These are phyloP conservation scores for Gossypium ekmanianum DNA, from an alignment of 345 rosid genomes.

Conservation along the genomic window DNA sequence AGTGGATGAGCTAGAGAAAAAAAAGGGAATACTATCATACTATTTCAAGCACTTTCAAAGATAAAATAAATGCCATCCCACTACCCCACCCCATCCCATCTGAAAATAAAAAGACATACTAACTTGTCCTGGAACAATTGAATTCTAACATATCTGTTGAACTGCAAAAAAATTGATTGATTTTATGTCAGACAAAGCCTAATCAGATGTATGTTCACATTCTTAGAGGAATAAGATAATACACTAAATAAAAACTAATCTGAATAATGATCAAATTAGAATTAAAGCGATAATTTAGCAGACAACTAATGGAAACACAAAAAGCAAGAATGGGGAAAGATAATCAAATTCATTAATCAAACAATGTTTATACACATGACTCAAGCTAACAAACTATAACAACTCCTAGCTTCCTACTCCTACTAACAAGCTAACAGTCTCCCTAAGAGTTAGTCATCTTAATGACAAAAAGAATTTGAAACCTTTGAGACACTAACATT, in stretches of 20 bases:
- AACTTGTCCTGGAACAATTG: slow-evolving; percentile 96
- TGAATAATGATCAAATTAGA: slow-evolving; percentile 1
- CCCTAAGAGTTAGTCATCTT: too few relatives aligned
- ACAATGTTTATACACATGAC: too few relatives aligned
- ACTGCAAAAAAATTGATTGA: slow-evolving; percentile 89
- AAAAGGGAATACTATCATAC: neutral
- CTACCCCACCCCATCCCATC: neutral
- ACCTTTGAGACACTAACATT: too few relatives aligned
- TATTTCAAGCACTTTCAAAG: neutral
- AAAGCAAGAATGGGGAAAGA: too few relatives aligned
- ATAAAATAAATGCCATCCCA: neutral
- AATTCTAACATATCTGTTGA: slow-evolving; percentile 93
- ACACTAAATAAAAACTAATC: neutral
- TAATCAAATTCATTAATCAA: too few relatives aligned
- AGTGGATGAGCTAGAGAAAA: neutral
- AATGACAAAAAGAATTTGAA: too few relatives aligned
- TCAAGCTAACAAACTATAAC: too few relatives aligned
- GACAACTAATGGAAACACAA: too few relatives aligned
- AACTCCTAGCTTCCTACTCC: too few relatives aligned
- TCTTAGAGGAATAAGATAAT: neutral
- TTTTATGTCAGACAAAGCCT: slow-evolving; percentile 84
- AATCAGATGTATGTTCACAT: slow-evolving; percentile 21
- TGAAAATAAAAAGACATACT: slow-evolving; percentile 2
- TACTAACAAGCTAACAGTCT: too few relatives aligned
- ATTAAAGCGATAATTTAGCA: neutral